Percentiles rank a stretch among this genome's conserved stretches.
phyloP scores from a whole-genome alignment of 2,329 filamentous ascomycete species.

The Aspergillus tamarii region DNA sequence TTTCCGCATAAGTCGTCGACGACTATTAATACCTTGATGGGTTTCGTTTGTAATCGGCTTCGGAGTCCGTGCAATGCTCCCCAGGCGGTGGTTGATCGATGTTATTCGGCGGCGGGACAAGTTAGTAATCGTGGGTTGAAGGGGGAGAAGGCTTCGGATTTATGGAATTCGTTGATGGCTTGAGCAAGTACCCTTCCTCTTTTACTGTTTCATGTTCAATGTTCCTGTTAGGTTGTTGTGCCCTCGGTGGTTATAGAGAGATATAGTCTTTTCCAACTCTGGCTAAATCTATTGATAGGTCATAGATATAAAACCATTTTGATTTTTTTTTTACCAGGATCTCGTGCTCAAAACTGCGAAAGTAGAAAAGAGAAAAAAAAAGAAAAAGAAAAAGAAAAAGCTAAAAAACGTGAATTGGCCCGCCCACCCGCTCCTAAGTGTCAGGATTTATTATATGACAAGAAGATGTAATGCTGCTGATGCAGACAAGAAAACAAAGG shows the following conservation, averaged over 20 bases:
- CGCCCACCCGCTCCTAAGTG: too few relatives aligned
- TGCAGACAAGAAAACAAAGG: neutral
- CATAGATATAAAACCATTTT: too few relatives aligned
- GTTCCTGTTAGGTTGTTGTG: neutral
- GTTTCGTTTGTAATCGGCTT: constrained; percentile 25
- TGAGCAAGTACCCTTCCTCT: neutral
- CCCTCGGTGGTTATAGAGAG: neutral
- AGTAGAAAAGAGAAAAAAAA: neutral
- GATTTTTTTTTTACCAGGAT: too few relatives aligned
- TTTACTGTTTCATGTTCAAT: neutral
- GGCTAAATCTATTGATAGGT: neutral
- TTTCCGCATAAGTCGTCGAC: constrained; percentile 18
- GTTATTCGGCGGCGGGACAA: constrained; percentile 14
- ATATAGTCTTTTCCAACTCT: neutral
- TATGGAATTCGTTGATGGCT: constrained; percentile 25
- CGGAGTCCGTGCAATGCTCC: constrained; percentile 22
- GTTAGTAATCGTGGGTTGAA: constrained; percentile 9
- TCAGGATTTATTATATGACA: too few relatives aligned
- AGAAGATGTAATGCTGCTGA: too few relatives aligned
- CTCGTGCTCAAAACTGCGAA: neutral
- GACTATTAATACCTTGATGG: constrained; percentile 14
- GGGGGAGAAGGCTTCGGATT: constrained; percentile 21
- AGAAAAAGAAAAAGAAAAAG: neutral
- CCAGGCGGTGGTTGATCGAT: constrained; percentile 19
- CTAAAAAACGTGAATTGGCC: neutral